Percentiles rank a stretch among this genome's conserved stretches.
These are phyloP conservation scores for Hansenula sp. DNA, from an alignment of 1,139 yeast species.

Conservation along the genomic window DNA sequence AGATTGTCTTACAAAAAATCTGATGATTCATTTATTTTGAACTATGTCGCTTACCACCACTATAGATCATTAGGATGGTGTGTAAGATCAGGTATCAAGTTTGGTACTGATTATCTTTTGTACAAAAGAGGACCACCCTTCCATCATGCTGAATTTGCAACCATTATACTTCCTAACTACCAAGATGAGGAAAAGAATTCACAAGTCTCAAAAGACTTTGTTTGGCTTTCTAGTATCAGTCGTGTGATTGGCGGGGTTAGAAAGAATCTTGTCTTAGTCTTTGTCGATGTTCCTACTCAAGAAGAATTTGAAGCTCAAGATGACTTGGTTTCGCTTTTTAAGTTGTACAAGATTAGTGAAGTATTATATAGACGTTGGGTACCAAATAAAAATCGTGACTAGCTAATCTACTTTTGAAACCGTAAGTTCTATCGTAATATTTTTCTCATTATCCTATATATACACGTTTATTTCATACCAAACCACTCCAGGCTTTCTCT, in stretches of 20 bases:
- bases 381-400: slow-evolving; percentile 78
- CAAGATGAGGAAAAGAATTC: slow-evolving; percentile 25
- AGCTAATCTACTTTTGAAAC: slow-evolving; percentile 7
- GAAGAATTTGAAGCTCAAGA: slow-evolving; percentile 26
- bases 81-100: slow-evolving; percentile 85
- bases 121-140: slow-evolving; percentile 94
- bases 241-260: slow-evolving; percentile 87
- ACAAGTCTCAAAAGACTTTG: slow-evolving; percentile 41
- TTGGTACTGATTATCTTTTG: slow-evolving; percentile 77
- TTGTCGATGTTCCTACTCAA: slow-evolving; percentile 50
- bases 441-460: slow-evolving; percentile 1
- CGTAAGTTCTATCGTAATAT: not conserved
- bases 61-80: slow-evolving; percentile 94
- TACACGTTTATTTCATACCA: slow-evolving; percentile 20
- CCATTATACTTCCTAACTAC: slow-evolving; percentile 42
- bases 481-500: slow-evolving; percentile 44
- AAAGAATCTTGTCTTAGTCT: slow-evolving; percentile 68
- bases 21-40: slow-evolving; percentile 39
- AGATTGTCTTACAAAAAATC: slow-evolving; percentile 26
- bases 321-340: slow-evolving; percentile 33
- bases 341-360: slow-evolving; percentile 50
- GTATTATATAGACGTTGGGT: slow-evolving; percentile 76
- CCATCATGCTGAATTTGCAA: slow-evolving; percentile 85
- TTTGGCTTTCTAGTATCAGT: slow-evolving; percentile 60
- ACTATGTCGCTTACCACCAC: slow-evolving; percentile 79